Percentiles rank a stretch among this genome's conserved stretches.
Evolutionary conservation across 2,329 filamentous ascomycete genomes (phyloP).

Genomic region (Thelonectria rubi): DNA sequence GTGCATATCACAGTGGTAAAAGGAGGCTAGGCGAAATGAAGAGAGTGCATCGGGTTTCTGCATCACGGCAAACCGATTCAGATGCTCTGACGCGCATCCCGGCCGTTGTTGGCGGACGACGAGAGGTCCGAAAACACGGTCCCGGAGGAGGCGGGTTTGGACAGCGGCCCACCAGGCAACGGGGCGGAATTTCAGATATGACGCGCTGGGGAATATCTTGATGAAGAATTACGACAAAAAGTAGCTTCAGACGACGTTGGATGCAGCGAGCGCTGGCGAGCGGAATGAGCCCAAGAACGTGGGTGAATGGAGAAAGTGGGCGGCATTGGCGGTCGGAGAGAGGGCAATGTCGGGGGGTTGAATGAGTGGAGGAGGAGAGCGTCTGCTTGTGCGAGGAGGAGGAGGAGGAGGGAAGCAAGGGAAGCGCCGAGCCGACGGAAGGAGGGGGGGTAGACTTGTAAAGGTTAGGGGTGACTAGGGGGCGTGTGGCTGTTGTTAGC

Average conservation of each 20-base stretch:
- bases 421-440: conserved; percentile 25
- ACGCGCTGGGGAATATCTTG: conserved; percentile 25
- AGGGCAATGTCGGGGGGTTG: conserved; percentile 22
- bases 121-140: conserved; percentile 18
- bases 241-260: conserved; percentile 27
- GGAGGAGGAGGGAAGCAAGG: conserved; percentile 31
- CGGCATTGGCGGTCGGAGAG: conserved; percentile 35
- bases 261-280: conserved; percentile 56
- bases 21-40: neutral
- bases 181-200: conserved; percentile 16
- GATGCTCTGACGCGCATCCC: conserved; percentile 2
- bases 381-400: conserved; percentile 36
- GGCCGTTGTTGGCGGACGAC: conserved; percentile 18
- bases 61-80: neutral
- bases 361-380: conserved; percentile 44
- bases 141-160: conserved; percentile 30
- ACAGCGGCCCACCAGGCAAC: conserved; percentile 27
- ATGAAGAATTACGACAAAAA: neutral
- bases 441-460: conserved; percentile 1
- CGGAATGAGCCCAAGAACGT: conserved; percentile 73
- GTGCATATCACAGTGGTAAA: neutral
- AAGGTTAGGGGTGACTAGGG: neutral
- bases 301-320: conserved; percentile 46
- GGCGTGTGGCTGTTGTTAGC: conserved; percentile 15
- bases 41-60: neutral